Percentiles rank a stretch among this genome's conserved stretches.
These are phyloP conservation scores for Sugiyamaella novakii DNA, from an alignment of 1,139 yeast species.

Conservation along the genomic window DNA sequence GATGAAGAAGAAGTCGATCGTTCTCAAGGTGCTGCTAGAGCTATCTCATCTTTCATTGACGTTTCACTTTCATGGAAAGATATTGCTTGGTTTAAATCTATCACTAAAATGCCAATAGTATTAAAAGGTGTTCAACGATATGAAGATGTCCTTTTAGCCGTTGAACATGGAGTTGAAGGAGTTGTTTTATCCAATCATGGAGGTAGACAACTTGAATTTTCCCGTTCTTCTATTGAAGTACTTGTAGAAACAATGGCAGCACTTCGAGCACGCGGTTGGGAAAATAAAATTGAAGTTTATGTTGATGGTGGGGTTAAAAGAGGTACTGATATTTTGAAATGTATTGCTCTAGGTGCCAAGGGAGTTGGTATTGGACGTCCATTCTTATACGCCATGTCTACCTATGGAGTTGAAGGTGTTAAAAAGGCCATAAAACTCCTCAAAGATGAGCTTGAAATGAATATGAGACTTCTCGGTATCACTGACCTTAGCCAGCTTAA, in stretches of 20 bases:
- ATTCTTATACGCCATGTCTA: conserved; percentile 71
- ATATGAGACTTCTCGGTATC: conserved; percentile 86
- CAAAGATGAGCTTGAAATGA: conserved; percentile 80
- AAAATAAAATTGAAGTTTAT: conserved; percentile 61
- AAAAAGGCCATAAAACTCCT: conserved; percentile 72
- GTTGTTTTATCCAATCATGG: conserved; percentile 78
- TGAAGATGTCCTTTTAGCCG: conserved; percentile 67
- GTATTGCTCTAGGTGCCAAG: conserved; percentile 72
- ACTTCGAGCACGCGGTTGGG: conserved; percentile 50
- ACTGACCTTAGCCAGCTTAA: conserved; percentile 63
- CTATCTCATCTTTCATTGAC: conserved; percentile 82
- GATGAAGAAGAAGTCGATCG: conserved; percentile 56
- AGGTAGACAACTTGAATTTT: conserved; percentile 73
- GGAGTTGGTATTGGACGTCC: conserved; percentile 82
- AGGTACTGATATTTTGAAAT: conserved; percentile 72
- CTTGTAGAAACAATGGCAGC: conserved; percentile 65
- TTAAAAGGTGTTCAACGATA: conserved; percentile 72
- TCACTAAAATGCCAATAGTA: conserved; percentile 64
- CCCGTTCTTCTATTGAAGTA: conserved; percentile 68
- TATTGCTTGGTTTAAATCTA: conserved; percentile 56
- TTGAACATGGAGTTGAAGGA: conserved; percentile 63
- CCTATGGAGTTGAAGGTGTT: conserved; percentile 81
- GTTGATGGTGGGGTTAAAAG: conserved; percentile 78
- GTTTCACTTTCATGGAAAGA: conserved; percentile 73
- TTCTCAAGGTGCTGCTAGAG: conserved; percentile 84